These are phyloP conservation scores for Pyrus hybrid DNA, from an alignment of 331 rosid species.

Conservation along the genomic window DNA sequence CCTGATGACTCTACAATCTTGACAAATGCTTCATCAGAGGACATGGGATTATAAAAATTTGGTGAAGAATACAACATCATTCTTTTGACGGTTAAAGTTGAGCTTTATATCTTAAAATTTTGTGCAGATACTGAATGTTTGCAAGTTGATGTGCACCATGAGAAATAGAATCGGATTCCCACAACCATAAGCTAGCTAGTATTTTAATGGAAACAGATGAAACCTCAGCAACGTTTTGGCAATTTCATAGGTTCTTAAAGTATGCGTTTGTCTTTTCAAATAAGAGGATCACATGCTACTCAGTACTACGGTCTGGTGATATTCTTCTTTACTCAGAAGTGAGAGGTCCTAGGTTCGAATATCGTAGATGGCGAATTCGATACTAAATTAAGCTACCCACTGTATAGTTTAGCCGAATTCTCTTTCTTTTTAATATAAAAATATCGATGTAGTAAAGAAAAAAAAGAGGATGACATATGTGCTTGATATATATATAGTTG, in stretches of 20 bases:
- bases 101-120: not conserved
- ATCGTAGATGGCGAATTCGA: too few species aligned
- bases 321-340: too few species aligned
- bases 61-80: not conserved
- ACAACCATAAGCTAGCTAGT: not conserved
- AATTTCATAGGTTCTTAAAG: not conserved
- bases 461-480: not conserved
- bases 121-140: not conserved
- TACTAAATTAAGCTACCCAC: too few species aligned
- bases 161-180: conserved; percentile 18
- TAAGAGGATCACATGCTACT: not conserved
- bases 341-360: too few species aligned
- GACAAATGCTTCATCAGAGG: too few species aligned
- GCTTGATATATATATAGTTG: not conserved
- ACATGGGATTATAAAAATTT: not conserved
- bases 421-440: too few species aligned
- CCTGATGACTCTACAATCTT: too few species aligned
- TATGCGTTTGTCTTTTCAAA: not conserved
- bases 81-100: not conserved
- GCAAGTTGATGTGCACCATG: not conserved
- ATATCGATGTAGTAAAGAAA: too few species aligned
- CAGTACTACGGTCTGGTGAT: too few species aligned
- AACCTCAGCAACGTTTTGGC: not conserved
- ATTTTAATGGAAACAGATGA: not conserved
- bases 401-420: too few species aligned